Conservation (phyloP, 2,329 filamentous ascomycete genomes). For the Aspergillus fischeri region DNA sequence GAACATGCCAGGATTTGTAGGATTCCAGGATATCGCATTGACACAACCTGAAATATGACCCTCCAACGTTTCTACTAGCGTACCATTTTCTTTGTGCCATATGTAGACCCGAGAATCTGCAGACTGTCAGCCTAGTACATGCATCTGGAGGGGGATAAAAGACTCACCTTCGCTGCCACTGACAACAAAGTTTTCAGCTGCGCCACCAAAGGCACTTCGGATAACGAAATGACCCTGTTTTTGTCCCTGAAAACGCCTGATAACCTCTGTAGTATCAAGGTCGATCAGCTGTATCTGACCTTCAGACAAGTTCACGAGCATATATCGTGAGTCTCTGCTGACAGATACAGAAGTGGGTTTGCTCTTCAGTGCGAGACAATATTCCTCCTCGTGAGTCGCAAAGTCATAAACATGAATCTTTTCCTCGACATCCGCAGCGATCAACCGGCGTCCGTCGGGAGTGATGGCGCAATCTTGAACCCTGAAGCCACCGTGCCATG, state of each 20-base stretch:
- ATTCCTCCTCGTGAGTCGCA: conserved; percentile 67
- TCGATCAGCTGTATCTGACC: conserved; percentile 76
- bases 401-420: conserved; percentile 81
- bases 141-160: not conserved
- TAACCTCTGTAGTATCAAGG: conserved; percentile 65
- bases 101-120: conserved; percentile 70
- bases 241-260: conserved; percentile 72
- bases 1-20: conserved; percentile 74
- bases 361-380: conserved; percentile 64
- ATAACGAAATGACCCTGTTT: conserved; percentile 75
- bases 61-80: conserved; percentile 68
- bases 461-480: conserved; percentile 84
- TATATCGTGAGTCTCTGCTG: conserved; percentile 71
- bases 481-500: conserved; percentile 67
- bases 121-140: conserved; percentile 1
- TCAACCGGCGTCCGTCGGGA: conserved; percentile 71
- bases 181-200: conserved; percentile 84
- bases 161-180: conserved; percentile 81
- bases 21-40: conserved; percentile 88
- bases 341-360: conserved; percentile 76
- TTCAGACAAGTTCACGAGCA: conserved; percentile 78
- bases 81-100: conserved; percentile 83
- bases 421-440: conserved; percentile 67
- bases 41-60: conserved; percentile 73
- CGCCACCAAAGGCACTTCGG: conserved; percentile 78